Evolutionary conservation across 1,284 basidiomycete genomes (phyloP), one percentile per base, ranked within the genome.

Genomic region (Macrocybe sp.): DNA sequence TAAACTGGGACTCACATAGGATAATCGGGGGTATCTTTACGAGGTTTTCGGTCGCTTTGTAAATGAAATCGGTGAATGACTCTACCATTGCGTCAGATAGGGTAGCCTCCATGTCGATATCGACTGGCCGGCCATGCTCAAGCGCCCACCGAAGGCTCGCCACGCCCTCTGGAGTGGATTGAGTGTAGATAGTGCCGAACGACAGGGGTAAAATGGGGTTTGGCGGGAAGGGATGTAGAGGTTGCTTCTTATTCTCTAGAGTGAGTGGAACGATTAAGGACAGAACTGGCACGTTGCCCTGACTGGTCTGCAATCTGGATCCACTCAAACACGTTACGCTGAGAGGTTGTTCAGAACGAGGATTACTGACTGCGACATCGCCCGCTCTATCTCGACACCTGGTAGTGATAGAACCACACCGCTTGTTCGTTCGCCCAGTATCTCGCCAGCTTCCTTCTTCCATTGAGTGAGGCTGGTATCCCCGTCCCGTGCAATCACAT

Each of bases 51-150:
- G 74, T 77, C 9, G 81, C 76, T 58, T 82, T 85, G 46, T 75
- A 74, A 47, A 93, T 73, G 37, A 89, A 64, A 50, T 90, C 89
- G 58, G 90, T 85, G 32, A 93, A 75, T 2, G 70, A 70, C 49
- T 92, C 89, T 69, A 89, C 83, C 6, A 76, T 70, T 22, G 73
- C 61, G 47, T 87, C 82, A 7, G 73, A 67, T 45, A 85, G 66
- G 44, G 74, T 69, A 33, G 70, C 68, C 52, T 77, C 70, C 42
- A 90, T 70, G 58, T 87, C 79, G 53, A 91, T 76, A 58, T 89
- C 85, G 12, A 91, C 76, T 10, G 79, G 76, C 47, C 74, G 72
- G 36, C 76, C 80, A 49, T 74, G 71, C 41, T 75, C 65, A 7
- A 91, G 66, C 1, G 85, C 86, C 78, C 81, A 85, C 52, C 66